Evolutionary conservation across 257 asterid species (phyloP), one percentile per base, ranked within the genome.

Genomic region (Solanum chilense): DNA sequence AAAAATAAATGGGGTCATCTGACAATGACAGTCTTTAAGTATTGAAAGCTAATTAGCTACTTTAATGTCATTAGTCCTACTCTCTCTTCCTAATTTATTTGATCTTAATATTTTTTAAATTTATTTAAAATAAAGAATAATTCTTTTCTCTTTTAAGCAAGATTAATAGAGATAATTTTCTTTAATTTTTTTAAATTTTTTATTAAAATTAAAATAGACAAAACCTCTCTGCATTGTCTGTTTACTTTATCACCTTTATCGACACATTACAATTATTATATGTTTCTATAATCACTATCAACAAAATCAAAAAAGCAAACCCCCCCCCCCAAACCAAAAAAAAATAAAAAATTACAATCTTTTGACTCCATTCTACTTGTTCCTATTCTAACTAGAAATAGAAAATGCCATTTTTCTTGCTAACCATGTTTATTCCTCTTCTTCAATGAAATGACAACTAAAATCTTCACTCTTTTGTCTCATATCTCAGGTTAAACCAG

Each of bases 221-320:
- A 52, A 52, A n/a, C 39, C 7, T 18, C 52, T 82, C 73, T 81
- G 25, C 49, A 64, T 37, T 62, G 35, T 81, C 77, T 76, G 66
- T 88, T 68, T 83, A 64, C 86, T 85, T 88, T 88, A 49, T 66
- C 16, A 85, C 81, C 82, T 78, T 75, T 86, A 44, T 87, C 87
- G 82, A 62, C 35, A 75, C 74, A 64, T 52, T 49, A 47, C 15
- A 68, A 86, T 84, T 86, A 86, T 83, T 86, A 81, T 70, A 80
- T 80, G 84, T 76, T 70, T 60, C 87, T 58, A 74, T 66, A 66
- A 58, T 89, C 84, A 20, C 87, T 45, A 35, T 71, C 88, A 81
- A 85, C 88, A 52, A 49, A 78, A 74, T 77, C 25, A 86, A 74
- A 85, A 73, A 69, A 85, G 66, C 25, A 82, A 87, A 42, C 66